phyloP scores from a whole-genome alignment of 129 eudicot species.

The Lactuca sativa region DNA sequence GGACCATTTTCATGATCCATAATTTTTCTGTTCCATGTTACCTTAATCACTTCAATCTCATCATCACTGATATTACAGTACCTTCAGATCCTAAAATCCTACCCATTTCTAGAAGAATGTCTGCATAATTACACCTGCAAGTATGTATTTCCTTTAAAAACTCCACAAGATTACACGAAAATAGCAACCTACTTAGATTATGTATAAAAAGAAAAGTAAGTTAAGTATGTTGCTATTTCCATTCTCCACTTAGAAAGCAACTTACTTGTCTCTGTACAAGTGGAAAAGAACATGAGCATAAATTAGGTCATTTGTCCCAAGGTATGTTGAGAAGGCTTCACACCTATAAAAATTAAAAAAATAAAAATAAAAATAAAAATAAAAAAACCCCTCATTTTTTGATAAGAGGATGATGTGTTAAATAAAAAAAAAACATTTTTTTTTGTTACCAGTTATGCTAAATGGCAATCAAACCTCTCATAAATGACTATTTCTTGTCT shows the following conservation, averaged over 20 bases:
- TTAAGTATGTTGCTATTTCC: too few relatives aligned
- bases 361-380: too few relatives aligned
- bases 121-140: constrained; percentile 56
- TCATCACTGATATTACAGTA: constrained; percentile 60
- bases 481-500: too few relatives aligned
- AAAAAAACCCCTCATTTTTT: too few relatives aligned
- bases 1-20: constrained; percentile 65
- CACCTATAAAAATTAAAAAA: not conserved
- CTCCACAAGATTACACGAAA: not conserved
- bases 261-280: constrained; percentile 50
- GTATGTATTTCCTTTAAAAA: not conserved
- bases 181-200: not conserved
- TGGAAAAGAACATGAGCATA: constrained; percentile 35
- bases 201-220: too few relatives aligned
- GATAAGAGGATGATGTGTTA: too few relatives aligned
- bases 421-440: too few relatives aligned
- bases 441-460: too few relatives aligned
- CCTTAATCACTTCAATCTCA: constrained; percentile 38
- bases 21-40: constrained; percentile 60
- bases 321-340: not conserved
- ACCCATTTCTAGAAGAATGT: constrained; percentile 71
- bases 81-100: constrained; percentile 83
- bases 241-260: too few relatives aligned
- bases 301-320: not conserved
- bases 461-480: too few relatives aligned